Evolutionary conservation across 2,329 filamentous ascomycete species (phyloP).

Genomic region (Calonectria pteridis): DNA sequence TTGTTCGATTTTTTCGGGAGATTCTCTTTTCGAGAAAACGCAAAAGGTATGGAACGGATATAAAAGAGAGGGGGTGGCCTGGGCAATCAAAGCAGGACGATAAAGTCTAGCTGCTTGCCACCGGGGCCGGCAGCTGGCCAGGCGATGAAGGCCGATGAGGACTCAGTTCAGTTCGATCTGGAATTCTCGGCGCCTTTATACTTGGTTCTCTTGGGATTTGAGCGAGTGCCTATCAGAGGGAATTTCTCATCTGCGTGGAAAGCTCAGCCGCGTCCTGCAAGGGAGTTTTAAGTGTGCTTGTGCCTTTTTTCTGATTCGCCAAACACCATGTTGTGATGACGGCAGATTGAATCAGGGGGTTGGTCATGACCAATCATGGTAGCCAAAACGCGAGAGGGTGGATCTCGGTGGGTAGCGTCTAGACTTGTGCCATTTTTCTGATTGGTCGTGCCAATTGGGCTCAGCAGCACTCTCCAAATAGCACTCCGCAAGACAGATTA

Average conservation of each 20-base stretch:
- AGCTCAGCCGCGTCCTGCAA: background rate
- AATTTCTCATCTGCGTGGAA: background rate
- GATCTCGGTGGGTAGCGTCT: background rate
- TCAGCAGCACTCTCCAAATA: background rate
- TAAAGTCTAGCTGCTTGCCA: background rate
- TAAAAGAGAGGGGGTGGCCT: background rate
- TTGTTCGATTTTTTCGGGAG: background rate
- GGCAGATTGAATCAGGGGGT: background rate
- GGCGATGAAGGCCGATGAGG: background rate
- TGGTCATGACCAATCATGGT: background rate
- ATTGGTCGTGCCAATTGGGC: background rate
- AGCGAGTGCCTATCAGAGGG: background rate
- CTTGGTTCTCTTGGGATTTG: background rate
- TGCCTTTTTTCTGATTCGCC: constrained; percentile 1
- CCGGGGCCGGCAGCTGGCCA: no score
- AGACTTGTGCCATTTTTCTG: constrained; percentile 2
- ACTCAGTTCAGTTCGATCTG: background rate
- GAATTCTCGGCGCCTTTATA: background rate
- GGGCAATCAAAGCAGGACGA: background rate
- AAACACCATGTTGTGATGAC: background rate
- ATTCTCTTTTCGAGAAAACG: background rate
- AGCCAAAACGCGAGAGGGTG: background rate
- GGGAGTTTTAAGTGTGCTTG: background rate
- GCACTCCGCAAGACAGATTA: background rate
- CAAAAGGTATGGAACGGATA: no score